A percentile compares a stretch with the other conserved stretches of the same genome.
These are phyloP conservation scores for Lentinula aciculospora DNA, from an alignment of 768 basidiomycete genomes.

Conservation along the genomic window DNA sequence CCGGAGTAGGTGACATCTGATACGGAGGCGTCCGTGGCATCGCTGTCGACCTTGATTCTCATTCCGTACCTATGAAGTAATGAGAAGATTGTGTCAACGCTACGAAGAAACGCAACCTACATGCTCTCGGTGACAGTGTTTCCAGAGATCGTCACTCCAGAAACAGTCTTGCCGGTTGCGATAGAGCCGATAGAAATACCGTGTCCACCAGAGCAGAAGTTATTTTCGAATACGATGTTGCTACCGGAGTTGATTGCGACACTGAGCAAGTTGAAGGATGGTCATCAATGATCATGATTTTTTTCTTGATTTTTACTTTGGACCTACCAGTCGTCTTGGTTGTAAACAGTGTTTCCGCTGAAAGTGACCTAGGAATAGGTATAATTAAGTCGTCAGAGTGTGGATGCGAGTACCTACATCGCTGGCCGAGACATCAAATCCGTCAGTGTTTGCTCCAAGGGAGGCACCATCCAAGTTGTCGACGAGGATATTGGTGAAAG, in stretches of 20 bases:
- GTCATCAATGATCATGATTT: background rate
- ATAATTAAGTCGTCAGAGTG: background rate
- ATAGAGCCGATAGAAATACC: slow-evolving; percentile 46
- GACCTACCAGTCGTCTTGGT: slow-evolving; percentile 5
- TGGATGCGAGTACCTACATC: slow-evolving; percentile 12
- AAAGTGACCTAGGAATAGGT: background rate
- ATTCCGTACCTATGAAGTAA: slow-evolving; percentile 16
- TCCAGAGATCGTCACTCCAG: slow-evolving; percentile 1
- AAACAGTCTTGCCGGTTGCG: slow-evolving; percentile 20
- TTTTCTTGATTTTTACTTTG: background rate
- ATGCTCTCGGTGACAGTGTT: slow-evolving; percentile 22
- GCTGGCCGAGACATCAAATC: slow-evolving; percentile 19
- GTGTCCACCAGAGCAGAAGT: slow-evolving; percentile 38
- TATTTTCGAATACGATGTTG: slow-evolving; percentile 28
- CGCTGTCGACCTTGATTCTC: slow-evolving; percentile 10
- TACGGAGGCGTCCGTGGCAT: slow-evolving; percentile 27
- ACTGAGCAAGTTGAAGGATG: slow-evolving; percentile 29
- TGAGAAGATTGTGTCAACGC: slow-evolving; percentile 35
- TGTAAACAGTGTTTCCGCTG: slow-evolving; percentile 1
- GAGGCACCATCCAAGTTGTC: slow-evolving; percentile 1
- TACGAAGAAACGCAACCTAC: slow-evolving; percentile 18
- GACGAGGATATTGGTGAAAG: background rate
- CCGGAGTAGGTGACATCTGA: slow-evolving; percentile 26
- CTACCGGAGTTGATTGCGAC: slow-evolving; percentile 21
- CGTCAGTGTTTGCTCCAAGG: slow-evolving; percentile 23